A percentile compares a stretch with the other conserved stretches of the same genome.
phyloP scores from a whole-genome alignment of 2,329 filamentous ascomycete species.

The Aaosphaeria pasadenensis region DNA sequence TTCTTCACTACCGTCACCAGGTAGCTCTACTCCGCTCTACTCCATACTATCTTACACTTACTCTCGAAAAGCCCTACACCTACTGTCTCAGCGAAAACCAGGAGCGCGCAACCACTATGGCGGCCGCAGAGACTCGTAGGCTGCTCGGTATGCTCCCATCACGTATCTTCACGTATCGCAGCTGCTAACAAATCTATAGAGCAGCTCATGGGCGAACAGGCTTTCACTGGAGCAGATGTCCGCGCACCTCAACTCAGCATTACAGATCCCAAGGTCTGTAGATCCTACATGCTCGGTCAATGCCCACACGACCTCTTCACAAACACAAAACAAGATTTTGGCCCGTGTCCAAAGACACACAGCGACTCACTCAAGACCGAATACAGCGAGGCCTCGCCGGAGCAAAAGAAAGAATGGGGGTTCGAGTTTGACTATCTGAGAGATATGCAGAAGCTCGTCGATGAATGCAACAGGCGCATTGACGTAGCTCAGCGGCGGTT shows the following conservation, averaged over 20 bases:
- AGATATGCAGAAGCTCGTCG: slow-evolving; percentile 94
- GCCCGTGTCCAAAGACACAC: slow-evolving; percentile 83
- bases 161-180: not conserved
- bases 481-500: slow-evolving; percentile 83
- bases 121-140: slow-evolving; percentile 97
- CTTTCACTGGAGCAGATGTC: slow-evolving; percentile 71
- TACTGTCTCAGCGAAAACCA: slow-evolving; percentile 3
- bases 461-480: slow-evolving; percentile 93
- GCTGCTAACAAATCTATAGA: slow-evolving; percentile 51
- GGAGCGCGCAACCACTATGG: slow-evolving; percentile 58
- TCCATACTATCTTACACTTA: too few relatives aligned
- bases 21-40: not conserved
- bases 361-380: slow-evolving; percentile 84
- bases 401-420: slow-evolving; percentile 73
- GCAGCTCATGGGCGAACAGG: slow-evolving; percentile 75
- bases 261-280: slow-evolving; percentile 89
- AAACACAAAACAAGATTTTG: slow-evolving; percentile 97
- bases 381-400: slow-evolving; percentile 70
- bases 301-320: slow-evolving; percentile 99
- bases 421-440: slow-evolving; percentile 97
- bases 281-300: slow-evolving; percentile 87
- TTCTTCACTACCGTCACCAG: not conserved
- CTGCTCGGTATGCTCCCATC: slow-evolving; percentile 65
- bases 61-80: not conserved
- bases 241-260: slow-evolving; percentile 81